Base-by-base conservation (phyloP, 805 yeast species). In the Hanseniaspora valbyensis region DNA sequence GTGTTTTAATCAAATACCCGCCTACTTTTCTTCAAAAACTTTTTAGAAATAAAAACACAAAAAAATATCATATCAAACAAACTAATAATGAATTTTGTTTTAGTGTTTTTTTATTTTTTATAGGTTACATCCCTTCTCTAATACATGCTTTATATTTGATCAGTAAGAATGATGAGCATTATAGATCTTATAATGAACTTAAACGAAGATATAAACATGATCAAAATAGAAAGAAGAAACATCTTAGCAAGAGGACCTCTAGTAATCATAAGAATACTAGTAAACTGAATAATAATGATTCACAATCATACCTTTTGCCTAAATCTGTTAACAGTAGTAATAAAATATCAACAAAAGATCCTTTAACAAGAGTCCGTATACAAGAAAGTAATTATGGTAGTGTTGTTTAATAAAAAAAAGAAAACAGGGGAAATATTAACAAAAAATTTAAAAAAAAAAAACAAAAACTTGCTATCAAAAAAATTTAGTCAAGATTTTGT, bases 61-160 rank as follows among this genome's bases (percentile, higher is more conserved):
- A 18, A 29, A 21, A 30, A 13, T n/a, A 44, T 8, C n/a, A 24
- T 10, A 22, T 18, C 13, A 26, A 38, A 12, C 7, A 28, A 24
- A 56, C 56, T 49, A 54, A 62, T 8, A 59, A 59, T 49, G 67
- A 63, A 46, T 55, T 61, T 56, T 67, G 74, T 67, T 75, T 82
- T 54, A 83, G 82, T 61, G 69, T 82, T 37, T 62, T 76, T 25
- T 68, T 83, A 38, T 77, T 80, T 55, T 45, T 79, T 8, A 64
- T 82, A 29, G 85, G 88, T 2, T 78, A 74, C 61, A 64, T 83
- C 52, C 90, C 90, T 0, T 88, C 88, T 2, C 66, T 81, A 45
- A 63, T 82, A 40, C 90, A 83, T 62, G 71, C 83, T 4, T 71
- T 80, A 65, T 83, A 80, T 61, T 75, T 83, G 52, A 80, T 83